Percentiles rank a stretch among this genome's conserved stretches.
Conservation (phyloP, 257 asterid species). For the Solanum raphanifolium region DNA sequence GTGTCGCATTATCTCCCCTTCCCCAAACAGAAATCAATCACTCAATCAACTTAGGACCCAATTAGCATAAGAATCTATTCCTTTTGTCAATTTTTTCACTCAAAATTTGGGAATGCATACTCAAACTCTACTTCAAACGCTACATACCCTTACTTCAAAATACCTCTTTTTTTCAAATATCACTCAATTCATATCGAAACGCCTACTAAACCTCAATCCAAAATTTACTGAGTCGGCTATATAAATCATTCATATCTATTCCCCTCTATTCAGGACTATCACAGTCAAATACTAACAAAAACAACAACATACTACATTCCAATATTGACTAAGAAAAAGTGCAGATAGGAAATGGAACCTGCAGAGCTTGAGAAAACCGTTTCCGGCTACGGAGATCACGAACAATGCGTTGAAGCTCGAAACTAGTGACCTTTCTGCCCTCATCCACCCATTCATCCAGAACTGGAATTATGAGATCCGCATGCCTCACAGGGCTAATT, state of each 20-base stretch:
- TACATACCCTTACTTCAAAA: neutral
- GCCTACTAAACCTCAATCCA: neutral
- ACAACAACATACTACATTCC: neutral
- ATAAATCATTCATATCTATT: neutral
- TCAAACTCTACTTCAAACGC: neutral
- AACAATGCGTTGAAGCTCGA: conserved; percentile 41
- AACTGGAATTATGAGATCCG: conserved; percentile 30
- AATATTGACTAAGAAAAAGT: neutral
- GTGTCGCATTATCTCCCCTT: neutral
- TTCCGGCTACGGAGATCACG: conserved; percentile 50
- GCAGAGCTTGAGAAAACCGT: conserved; percentile 51
- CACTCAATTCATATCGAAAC: neutral
- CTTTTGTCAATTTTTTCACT: neutral
- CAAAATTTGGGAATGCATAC: neutral
- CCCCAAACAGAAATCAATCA: neutral
- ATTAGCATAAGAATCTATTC: neutral
- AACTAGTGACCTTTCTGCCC: conserved; percentile 28
- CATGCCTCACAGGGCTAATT: conserved; percentile 31
- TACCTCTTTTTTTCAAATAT: neutral
- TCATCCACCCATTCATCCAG: conserved; percentile 55
- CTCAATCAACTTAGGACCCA: neutral
- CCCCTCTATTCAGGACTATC: neutral
- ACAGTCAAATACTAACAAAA: neutral
- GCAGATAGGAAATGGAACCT: conserved; percentile 14
- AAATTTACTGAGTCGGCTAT: neutral